phyloP scores from a whole-genome alignment of 1,284 basidiomycete genomes.

The Pterulicium gracile region DNA sequence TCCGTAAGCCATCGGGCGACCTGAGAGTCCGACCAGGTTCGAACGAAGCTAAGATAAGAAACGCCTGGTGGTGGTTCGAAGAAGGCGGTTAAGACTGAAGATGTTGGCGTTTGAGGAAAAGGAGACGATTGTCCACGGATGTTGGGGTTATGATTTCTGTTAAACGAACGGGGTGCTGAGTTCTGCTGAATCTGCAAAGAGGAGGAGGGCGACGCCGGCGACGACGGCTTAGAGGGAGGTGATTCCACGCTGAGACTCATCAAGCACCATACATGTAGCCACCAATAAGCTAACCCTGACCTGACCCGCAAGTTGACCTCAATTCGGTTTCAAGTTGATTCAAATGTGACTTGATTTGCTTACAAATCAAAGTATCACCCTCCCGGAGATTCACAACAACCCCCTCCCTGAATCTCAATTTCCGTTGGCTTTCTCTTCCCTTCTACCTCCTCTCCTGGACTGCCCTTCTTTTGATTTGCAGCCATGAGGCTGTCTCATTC shows the following conservation, averaged over 20 bases:
- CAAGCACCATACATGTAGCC: slow-evolving; percentile 23
- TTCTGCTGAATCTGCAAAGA: slow-evolving; percentile 27
- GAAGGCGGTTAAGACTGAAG: slow-evolving; percentile 18
- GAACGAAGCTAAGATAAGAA: slow-evolving; percentile 50
- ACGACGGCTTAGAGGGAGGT: slow-evolving; percentile 33
- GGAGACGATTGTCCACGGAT: slow-evolving; percentile 27
- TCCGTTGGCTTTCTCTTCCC: slow-evolving; percentile 7
- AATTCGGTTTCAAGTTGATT: too few species aligned
- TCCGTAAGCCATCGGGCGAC: slow-evolving; percentile 65
- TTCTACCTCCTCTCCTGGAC: slow-evolving; percentile 7
- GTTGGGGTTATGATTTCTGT: slow-evolving; percentile 19
- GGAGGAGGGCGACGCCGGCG: slow-evolving; percentile 39
- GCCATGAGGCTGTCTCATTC: slow-evolving; percentile 24
- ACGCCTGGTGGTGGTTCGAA: slow-evolving; percentile 51
- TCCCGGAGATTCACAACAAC: too few species aligned
- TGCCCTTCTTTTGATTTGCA: slow-evolving; percentile 6
- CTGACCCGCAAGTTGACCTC: too few species aligned
- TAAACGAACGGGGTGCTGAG: slow-evolving; percentile 22
- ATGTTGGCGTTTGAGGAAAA: slow-evolving; percentile 30
- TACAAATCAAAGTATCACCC: not conserved
- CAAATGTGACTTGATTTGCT: too few species aligned
- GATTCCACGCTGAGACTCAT: slow-evolving; percentile 14
- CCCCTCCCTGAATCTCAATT: not conserved
- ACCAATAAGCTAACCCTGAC: too few species aligned
- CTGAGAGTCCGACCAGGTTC: slow-evolving; percentile 58